Conservation (phyloP, 1,284 basidiomycete genomes). For the Ceratobasidium sp. region DNA sequence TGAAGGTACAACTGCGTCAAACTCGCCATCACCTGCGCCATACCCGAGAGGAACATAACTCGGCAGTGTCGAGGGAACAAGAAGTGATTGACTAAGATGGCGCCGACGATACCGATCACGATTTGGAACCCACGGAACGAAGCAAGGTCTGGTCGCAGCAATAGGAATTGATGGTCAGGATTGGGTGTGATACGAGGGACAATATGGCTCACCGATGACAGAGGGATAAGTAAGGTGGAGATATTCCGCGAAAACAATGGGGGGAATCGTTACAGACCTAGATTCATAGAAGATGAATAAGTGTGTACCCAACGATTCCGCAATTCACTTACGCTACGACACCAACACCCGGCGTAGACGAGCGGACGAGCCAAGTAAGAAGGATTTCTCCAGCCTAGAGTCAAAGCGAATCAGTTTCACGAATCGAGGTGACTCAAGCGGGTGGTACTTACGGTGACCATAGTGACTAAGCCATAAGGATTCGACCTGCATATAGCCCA, state of each 20-base stretch:
- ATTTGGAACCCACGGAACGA: conserved; percentile 62
- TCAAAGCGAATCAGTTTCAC: neutral
- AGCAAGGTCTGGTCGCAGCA: conserved; percentile 59
- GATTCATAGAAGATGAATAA: neutral
- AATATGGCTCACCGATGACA: conserved; percentile 23
- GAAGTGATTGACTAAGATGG: conserved; percentile 63
- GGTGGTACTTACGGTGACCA: conserved; percentile 57
- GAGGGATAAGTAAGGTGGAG: conserved; percentile 24
- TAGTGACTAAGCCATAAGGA: conserved; percentile 63
- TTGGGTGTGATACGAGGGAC: neutral
- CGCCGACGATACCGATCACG: conserved; percentile 63
- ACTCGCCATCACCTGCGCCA: conserved; percentile 60
- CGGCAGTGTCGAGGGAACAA: conserved; percentile 66
- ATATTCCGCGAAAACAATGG: conserved; percentile 59
- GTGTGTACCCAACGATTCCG: neutral
- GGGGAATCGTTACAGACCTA: conserved; percentile 65
- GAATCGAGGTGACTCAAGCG: conserved; percentile 46
- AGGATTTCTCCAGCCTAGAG: conserved; percentile 60
- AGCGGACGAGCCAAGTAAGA: conserved; percentile 63
- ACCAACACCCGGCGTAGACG: conserved; percentile 61
- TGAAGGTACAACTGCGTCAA: conserved; percentile 62
- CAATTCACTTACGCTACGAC: conserved; percentile 61
- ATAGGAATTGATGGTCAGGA: neutral
- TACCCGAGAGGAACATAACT: conserved; percentile 64
- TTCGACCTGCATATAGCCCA: conserved; percentile 54